phyloP scores from a whole-genome alignment of 2,329 filamentous ascomycete species.

The Cytospora chrysosperma region DNA sequence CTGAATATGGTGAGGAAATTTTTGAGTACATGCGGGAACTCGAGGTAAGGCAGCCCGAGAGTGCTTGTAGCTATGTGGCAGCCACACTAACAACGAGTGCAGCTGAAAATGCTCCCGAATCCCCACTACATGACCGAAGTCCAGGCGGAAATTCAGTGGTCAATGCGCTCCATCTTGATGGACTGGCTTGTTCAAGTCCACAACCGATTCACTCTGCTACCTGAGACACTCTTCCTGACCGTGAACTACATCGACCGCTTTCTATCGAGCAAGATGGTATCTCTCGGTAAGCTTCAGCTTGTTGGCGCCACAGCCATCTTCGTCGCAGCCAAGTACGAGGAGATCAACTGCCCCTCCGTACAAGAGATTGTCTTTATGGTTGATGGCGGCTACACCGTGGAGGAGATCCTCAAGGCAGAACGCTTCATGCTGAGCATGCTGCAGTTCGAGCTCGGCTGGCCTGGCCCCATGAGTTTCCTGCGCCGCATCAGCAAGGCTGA shows the following conservation, averaged over 20 bases:
- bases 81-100: constrained; percentile 28
- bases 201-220: constrained; percentile 82
- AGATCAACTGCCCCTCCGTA: constrained; percentile 96
- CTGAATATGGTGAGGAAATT: constrained; percentile 94
- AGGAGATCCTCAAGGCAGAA: constrained; percentile 96
- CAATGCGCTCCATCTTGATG: constrained; percentile 95
- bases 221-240: constrained; percentile 90
- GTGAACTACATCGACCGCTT: constrained; percentile 99
- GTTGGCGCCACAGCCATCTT: constrained; percentile 95
- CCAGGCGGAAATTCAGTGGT: constrained; percentile 98
- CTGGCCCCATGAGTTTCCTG: constrained; percentile 98
- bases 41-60: constrained; percentile 61
- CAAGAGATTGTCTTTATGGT: constrained; percentile 99
- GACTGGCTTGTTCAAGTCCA: constrained; percentile 98
- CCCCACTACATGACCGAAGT: constrained; percentile 88
- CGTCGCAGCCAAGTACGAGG: constrained; percentile 96
- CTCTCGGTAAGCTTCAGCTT: constrained; percentile 89
- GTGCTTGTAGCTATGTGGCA: too few species aligned
- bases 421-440: constrained; percentile 98
- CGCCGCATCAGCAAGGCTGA: constrained; percentile 97
- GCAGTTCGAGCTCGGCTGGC: constrained; percentile 92
- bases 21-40: constrained; percentile 87
- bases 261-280: constrained; percentile 90
- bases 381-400: constrained; percentile 80
- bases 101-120: constrained; percentile 64